A percentile compares a stretch with the other conserved stretches of the same genome.
phyloP scores from a whole-genome alignment of 2,329 filamentous ascomycete species.

The Xylogone sp. region DNA sequence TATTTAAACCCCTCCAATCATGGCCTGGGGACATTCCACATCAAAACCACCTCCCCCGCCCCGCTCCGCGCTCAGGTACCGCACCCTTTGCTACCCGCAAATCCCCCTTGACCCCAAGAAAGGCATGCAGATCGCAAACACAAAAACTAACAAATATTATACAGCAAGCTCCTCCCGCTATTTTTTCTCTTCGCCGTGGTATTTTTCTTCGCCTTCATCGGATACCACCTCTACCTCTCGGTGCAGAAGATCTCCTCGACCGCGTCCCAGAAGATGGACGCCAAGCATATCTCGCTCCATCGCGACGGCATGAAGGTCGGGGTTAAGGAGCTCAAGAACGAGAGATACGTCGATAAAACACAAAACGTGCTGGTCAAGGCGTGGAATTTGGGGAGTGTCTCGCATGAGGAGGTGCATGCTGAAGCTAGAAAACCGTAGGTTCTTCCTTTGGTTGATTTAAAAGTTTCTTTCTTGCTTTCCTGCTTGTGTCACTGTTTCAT shows the following conservation, averaged over 20 bases:
- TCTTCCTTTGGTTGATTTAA: too few relatives aligned
- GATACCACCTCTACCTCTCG: conserved; percentile 70
- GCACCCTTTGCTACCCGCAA: background rate
- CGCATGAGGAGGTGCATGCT: conserved; percentile 21
- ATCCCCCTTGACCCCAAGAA: background rate
- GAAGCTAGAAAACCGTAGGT: conserved; percentile 25
- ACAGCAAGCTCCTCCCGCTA: conserved; percentile 60
- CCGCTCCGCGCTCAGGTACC: conserved; percentile 29
- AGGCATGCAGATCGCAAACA: too few relatives aligned
- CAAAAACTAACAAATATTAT: too few relatives aligned
- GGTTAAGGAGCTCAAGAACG: conserved; percentile 63
- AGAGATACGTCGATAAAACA: conserved; percentile 70
- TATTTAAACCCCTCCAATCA: too few relatives aligned
- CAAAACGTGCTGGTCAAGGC: conserved; percentile 66
- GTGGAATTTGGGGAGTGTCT: conserved; percentile 53
- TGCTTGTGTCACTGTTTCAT: too few relatives aligned
- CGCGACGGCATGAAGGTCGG: conserved; percentile 72
- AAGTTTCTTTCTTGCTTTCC: too few relatives aligned
- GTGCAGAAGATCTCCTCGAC: conserved; percentile 61
- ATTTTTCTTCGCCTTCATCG: conserved; percentile 56
- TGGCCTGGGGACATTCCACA: conserved; percentile 29
- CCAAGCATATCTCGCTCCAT: conserved; percentile 71
- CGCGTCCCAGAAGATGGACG: conserved; percentile 67
- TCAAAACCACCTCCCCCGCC: conserved; percentile 23
- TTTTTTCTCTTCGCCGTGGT: conserved; percentile 59